Conservation (phyloP, 2,329 filamentous ascomycete species). For the Beauveria australis region DNA sequence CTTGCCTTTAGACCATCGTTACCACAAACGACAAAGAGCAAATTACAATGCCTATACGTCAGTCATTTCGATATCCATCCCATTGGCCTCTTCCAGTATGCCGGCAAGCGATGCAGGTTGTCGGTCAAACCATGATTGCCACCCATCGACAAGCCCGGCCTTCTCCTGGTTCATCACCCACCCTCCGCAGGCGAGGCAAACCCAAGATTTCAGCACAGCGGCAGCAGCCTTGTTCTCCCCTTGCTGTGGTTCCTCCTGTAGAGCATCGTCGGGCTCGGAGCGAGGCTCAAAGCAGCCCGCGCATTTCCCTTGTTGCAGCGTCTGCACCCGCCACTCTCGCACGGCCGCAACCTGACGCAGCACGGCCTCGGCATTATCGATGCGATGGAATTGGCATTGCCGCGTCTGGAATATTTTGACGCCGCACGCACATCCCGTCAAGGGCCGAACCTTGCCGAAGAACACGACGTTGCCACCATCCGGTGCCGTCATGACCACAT, state of each 20-base stretch:
- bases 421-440: constrained; percentile 31
- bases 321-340: constrained; percentile 19
- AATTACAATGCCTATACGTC: neutral
- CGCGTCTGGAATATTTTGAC: constrained; percentile 24
- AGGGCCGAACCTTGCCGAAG: constrained; percentile 11
- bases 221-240: too few relatives aligned
- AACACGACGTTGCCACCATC: neutral
- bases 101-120: neutral
- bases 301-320: constrained; percentile 21
- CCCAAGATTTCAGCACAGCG: constrained; percentile 18
- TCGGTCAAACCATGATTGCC: constrained; percentile 13
- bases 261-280: too few relatives aligned
- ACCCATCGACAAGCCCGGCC: constrained; percentile 15
- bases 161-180: constrained; percentile 22
- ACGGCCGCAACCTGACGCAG: constrained; percentile 18
- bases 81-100: neutral
- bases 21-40: neutral
- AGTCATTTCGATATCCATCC: neutral
- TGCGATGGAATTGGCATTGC: constrained; percentile 29
- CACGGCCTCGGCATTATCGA: constrained; percentile 19
- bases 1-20: too few relatives aligned
- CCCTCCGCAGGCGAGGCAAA: constrained; percentile 26
- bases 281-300: constrained; percentile 21
- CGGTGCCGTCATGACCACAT: neutral
- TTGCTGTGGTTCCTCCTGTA: neutral